Conservation (phyloP, 2,329 filamentous ascomycete species). For the Ophiostoma ulmi region DNA sequence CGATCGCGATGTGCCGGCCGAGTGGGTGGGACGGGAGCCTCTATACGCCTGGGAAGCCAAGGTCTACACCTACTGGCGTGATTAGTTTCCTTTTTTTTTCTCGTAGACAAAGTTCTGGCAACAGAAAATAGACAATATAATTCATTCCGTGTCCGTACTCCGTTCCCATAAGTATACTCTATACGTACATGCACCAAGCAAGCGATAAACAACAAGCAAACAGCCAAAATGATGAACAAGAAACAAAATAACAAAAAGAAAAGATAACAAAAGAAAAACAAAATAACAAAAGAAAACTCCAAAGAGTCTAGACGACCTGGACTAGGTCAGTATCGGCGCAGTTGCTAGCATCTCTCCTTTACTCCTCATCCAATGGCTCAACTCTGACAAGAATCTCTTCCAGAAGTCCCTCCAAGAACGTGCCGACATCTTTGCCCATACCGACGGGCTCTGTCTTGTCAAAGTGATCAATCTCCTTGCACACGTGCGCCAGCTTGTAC, state of each 20-base stretch:
- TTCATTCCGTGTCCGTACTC: conserved; percentile 13
- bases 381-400: conserved; percentile 92
- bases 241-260: not conserved
- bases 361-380: conserved; percentile 71
- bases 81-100: not conserved
- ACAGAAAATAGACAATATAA: not conserved
- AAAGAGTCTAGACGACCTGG: no score
- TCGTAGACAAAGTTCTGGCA: not conserved
- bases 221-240: not conserved
- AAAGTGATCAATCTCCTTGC: conserved; percentile 83
- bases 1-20: conserved; percentile 26
- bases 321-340: no score
- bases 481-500: conserved; percentile 73
- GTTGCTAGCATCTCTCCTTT: not conserved
- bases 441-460: conserved; percentile 83
- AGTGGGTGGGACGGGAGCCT: conserved; percentile 30
- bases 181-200: conserved; percentile 6
- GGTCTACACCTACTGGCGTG: conserved; percentile 29
- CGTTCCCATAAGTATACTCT: conserved; percentile 16
- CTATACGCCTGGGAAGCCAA: conserved; percentile 30
- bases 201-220: not conserved
- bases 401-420: conserved; percentile 83
- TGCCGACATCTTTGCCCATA: conserved; percentile 86
- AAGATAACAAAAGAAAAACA: not conserved
- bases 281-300: not conserved